Percentiles rank a stretch among this genome's conserved stretches.
Evolutionary conservation across 2,329 filamentous ascomycete species (phyloP).

Genomic region (Colletotrichum sp.): DNA sequence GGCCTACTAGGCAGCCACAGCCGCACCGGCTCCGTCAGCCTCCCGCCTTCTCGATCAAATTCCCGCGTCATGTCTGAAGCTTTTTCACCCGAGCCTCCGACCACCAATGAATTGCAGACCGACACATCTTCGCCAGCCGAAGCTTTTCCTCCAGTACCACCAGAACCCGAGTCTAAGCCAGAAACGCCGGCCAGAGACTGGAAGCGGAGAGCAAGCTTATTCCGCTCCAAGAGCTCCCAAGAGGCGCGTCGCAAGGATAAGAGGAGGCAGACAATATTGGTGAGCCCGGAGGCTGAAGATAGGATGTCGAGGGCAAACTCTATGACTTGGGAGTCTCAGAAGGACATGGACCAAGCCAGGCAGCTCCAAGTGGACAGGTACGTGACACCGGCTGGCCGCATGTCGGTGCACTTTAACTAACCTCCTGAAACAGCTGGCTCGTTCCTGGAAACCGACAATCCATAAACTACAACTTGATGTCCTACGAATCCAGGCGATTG

Average conservation of each 20-base stretch:
- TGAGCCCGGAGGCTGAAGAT: slow-evolving; percentile 11
- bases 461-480: slow-evolving; percentile 46
- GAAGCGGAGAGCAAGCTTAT: slow-evolving; percentile 20
- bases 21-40: slow-evolving; percentile 31
- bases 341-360: slow-evolving; percentile 22
- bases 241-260: neutral
- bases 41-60: slow-evolving; percentile 20
- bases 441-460: slow-evolving; percentile 38
- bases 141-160: neutral
- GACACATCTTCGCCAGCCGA: neutral
- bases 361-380: slow-evolving; percentile 21
- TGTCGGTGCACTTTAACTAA: neutral
- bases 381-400: neutral
- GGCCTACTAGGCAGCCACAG: slow-evolving; percentile 43
- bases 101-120: neutral
- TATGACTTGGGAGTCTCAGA: slow-evolving; percentile 21
- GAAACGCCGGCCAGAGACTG: slow-evolving; percentile 4
- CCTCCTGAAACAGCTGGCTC: slow-evolving; percentile 31
- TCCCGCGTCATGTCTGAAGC: neutral
- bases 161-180: neutral
- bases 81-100: slow-evolving; percentile 1
- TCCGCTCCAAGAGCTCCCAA: slow-evolving; percentile 22
- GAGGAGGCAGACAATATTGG: neutral
- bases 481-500: slow-evolving; percentile 50
- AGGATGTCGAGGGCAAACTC: slow-evolving; percentile 22